phyloP scores from a whole-genome alignment of 2,329 filamentous ascomycete genomes.

The Penicillium sp. region DNA sequence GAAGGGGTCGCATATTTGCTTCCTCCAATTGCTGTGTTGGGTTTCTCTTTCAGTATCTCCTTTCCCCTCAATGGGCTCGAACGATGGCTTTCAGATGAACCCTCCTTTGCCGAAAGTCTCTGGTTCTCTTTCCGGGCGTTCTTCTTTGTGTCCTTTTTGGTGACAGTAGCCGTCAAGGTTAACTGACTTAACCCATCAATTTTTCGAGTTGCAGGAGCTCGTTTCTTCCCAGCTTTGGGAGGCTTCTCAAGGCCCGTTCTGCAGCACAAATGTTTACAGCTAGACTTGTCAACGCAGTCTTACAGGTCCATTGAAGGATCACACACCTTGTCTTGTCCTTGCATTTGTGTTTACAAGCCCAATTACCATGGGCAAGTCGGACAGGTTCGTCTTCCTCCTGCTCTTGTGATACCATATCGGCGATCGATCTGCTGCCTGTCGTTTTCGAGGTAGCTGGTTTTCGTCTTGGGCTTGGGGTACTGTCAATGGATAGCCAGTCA shows the following conservation, averaged over 20 bases:
- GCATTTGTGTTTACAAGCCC: constrained; percentile 72
- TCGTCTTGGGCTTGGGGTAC: constrained; percentile 5
- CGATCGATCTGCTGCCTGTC: constrained; percentile 5
- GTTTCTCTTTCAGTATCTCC: not conserved
- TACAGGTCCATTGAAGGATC: not conserved
- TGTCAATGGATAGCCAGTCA: constrained; percentile 23
- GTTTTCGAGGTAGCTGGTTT: not conserved
- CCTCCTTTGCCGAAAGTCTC: not conserved
- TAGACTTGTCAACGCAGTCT: constrained; percentile 22
- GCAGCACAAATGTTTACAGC: constrained; percentile 73
- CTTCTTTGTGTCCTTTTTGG: constrained; percentile 15
- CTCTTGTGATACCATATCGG: constrained; percentile 8
- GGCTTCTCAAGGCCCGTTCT: constrained; percentile 69
- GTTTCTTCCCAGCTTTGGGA: constrained; percentile 42
- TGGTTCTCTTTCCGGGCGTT: constrained; percentile 7
- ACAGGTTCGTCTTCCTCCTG: constrained; percentile 41
- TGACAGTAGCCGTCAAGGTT: constrained; percentile 29
- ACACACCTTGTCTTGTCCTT: constrained; percentile 54
- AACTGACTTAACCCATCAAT: constrained; percentile 29
- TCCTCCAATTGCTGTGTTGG: not conserved
- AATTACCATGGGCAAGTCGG: constrained; percentile 68
- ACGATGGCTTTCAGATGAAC: not conserved
- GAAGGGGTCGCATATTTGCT: not conserved
- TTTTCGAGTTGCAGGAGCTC: constrained; percentile 16
- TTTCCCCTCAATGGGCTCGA: not conserved